Evolutionary conservation across 163 green algal genomes (phyloP).

Genomic region (Scenedesmus sp.): DNA sequence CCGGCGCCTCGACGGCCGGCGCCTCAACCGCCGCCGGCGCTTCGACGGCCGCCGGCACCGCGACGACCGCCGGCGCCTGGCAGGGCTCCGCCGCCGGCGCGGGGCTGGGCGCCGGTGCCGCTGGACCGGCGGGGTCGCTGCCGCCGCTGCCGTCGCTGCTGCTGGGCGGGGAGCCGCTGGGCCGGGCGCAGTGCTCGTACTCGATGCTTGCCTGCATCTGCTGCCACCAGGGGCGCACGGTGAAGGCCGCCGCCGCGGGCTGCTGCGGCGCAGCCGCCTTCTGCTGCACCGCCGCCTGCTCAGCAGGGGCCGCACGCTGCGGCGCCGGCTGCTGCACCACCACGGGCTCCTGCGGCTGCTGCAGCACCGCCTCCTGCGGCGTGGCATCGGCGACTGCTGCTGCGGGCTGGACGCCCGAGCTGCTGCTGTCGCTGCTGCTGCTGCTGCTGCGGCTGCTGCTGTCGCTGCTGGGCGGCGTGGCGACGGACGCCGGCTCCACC

Average conservation of each 20-base stretch:
- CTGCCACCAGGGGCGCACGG: constrained; percentile 26
- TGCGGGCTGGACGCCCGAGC: background rate
- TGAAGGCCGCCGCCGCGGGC: background rate
- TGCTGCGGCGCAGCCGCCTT: background rate
- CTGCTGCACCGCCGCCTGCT: background rate
- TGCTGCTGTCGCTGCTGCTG: background rate
- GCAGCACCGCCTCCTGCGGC: background rate
- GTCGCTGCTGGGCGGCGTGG: constrained; percentile 7
- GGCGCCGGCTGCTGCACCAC: too few species aligned
- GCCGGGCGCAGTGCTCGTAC: background rate
- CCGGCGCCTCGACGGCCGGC: too few species aligned
- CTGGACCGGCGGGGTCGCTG: background rate
- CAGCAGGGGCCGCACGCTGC: background rate
- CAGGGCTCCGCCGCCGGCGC: too few species aligned
- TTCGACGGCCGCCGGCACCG: too few species aligned
- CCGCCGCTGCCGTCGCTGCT: background rate
- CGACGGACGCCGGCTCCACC: background rate
- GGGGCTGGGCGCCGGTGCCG: background rate
- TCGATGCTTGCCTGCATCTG: constrained; percentile 8
- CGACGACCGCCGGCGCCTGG: too few species aligned
- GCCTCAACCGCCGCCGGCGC: too few species aligned
- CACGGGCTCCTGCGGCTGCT: background rate
- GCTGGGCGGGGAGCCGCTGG: background rate
- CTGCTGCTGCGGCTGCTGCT: constrained; percentile 21
- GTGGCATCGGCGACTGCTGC: constrained; percentile 16